Base-by-base conservation (phyloP, 2,329 filamentous ascomycete genomes). In the Lasiodiplodia sp. region DNA sequence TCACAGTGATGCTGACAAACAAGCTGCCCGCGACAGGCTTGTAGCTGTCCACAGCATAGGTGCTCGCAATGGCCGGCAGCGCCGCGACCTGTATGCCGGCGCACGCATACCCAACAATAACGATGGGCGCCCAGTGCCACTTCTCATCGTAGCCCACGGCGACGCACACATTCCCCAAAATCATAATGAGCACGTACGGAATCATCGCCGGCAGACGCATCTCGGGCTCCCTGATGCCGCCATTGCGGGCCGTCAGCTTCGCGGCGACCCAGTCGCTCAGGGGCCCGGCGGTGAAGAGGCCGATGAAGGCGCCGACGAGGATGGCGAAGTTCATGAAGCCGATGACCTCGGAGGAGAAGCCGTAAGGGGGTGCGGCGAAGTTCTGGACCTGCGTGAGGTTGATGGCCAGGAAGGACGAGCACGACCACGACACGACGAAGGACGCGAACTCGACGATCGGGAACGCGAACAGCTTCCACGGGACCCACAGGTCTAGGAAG, bases 401-500 rank as follows among this genome's bases (percentile, higher is more conserved):
- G 73, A 90, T 73, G 2, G 84, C 86, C 57, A 91, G 78, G 77
- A 89, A 88, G 25, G 79, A 83, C 52, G 82, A 86, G 67, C 86
- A 87, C 10, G 82, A 83, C 86, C 87, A 90, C 28, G 85, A 87
- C 7, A 89, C 87, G 31, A 88, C 84, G 72, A 91, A 90, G 18
- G 86, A 83, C 0, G 88, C 82, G 68, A 88, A 87, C 70, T 90
- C 84, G 52, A 90, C 85, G 68, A 91, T 90, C 0, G 89, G 88
- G 75, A 87, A 91, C 0, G 82, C 72, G 73, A 89, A 86, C 0
- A 91, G 80, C 72, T 89, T 88, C 84, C 86, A 89, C 0, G 88
- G 89, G 8, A 87, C 82, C 83, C 84, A 88, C 25, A 91, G 80
- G 71, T 88, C 87, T 37, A 83, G 75, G 2, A 86, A 52, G 34